A percentile compares a stretch with the other conserved stretches of the same genome.
Conservation (phyloP, 78 protist genomes). For the Dictyostelium capitatum region DNA sequence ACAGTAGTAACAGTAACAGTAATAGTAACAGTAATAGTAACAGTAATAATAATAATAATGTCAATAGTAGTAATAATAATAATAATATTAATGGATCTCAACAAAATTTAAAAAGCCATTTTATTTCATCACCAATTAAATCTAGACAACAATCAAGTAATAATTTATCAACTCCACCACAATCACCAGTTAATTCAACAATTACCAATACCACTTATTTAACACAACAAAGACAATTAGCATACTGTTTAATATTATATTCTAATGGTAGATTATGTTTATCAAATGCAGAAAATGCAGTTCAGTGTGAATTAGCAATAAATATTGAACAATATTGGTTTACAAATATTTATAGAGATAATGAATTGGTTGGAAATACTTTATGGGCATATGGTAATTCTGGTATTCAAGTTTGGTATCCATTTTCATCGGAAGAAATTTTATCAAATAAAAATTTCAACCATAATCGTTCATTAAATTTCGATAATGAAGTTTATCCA, state of each 20-base stretch:
- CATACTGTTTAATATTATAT: slow-evolving; percentile 58
- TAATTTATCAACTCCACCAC: not conserved
- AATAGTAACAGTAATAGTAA: not conserved
- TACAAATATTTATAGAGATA: slow-evolving; percentile 52
- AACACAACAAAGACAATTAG: slow-evolving; percentile 30
- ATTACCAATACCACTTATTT: not conserved
- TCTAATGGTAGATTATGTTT: slow-evolving; percentile 54
- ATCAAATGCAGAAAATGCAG: slow-evolving; percentile 61
- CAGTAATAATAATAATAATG: not conserved
- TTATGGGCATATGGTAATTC: slow-evolving; percentile 81
- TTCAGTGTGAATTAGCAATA: slow-evolving; percentile 30
- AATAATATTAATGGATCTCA: not conserved
- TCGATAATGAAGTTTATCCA: slow-evolving; percentile 84
- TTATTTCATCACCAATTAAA: slow-evolving; percentile 13
- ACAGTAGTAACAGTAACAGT: not conserved
- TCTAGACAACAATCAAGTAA: not conserved
- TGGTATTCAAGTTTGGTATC: slow-evolving; percentile 85
- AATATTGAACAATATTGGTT: slow-evolving; percentile 82
- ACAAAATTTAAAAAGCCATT: not conserved
- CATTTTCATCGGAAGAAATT: slow-evolving; percentile 56
- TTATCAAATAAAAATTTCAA: slow-evolving; percentile 13
- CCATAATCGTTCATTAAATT: slow-evolving; percentile 57
- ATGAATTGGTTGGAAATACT: slow-evolving; percentile 75
- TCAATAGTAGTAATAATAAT: no score
- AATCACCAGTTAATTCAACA: not conserved